Evolutionary conservation across 2,329 filamentous ascomycete genomes (phyloP).

Genomic region (Verruconis gallopava): DNA sequence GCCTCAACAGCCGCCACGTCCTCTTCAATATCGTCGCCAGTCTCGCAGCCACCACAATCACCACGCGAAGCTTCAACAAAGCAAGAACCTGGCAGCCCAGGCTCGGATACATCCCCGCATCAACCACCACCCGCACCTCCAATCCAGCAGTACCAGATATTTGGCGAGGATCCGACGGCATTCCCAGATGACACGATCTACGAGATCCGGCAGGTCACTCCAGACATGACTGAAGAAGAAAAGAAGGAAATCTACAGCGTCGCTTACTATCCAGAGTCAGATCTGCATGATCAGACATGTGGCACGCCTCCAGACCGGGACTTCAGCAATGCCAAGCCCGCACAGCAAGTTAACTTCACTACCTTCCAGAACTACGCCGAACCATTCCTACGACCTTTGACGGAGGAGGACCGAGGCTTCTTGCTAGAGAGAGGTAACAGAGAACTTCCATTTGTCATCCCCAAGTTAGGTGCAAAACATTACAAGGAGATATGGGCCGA

Average conservation of each 20-base stretch:
- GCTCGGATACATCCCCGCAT: constrained; percentile 40
- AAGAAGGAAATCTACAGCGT: constrained; percentile 83
- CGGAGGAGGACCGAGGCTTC: constrained; percentile 89
- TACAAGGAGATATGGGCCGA: constrained; percentile 91
- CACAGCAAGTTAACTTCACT: constrained; percentile 83
- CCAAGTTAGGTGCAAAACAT: constrained; percentile 68
- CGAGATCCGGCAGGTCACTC: constrained; percentile 65
- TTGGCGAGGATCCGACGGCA: constrained; percentile 83
- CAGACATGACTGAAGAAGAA: constrained; percentile 72
- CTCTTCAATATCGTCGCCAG: constrained; percentile 26
- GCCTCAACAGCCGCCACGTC: constrained; percentile 22
- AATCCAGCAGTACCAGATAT: constrained; percentile 66
- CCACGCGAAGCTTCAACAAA: constrained; percentile 34
- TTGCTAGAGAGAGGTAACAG: constrained; percentile 82
- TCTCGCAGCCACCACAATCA: constrained; percentile 31
- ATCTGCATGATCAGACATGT: constrained; percentile 73
- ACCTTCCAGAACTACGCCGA: constrained; percentile 91
- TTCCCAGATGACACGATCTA: constrained; percentile 88
- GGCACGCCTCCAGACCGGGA: constrained; percentile 87
- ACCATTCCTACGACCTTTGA: constrained; percentile 77
- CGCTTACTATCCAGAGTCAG: constrained; percentile 63
- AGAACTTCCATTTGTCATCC: constrained; percentile 70
- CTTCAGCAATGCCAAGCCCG: constrained; percentile 86
- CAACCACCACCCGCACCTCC: constrained; percentile 48
- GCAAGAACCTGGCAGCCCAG: constrained; percentile 7